Conservation (phyloP, 2,329 filamentous ascomycete species). For the Claviceps sp. region DNA sequence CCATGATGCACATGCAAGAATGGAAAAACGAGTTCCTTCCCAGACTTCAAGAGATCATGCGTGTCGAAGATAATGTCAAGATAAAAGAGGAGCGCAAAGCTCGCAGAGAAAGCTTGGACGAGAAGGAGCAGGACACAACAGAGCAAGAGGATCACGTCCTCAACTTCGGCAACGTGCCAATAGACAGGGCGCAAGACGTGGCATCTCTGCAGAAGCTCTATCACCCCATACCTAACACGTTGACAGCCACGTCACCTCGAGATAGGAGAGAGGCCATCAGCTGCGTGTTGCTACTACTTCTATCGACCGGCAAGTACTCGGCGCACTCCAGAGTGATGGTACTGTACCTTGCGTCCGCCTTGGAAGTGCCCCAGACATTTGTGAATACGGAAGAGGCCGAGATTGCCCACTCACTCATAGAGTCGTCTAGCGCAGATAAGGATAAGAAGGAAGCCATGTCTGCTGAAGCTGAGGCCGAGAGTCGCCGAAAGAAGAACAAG, state of each 20-base stretch:
- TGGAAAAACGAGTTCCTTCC: conserved; percentile 63
- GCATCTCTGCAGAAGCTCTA: conserved; percentile 37
- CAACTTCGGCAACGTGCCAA: conserved; percentile 23
- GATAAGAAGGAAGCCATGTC: conserved; percentile 40
- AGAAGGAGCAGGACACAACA: conserved; percentile 20
- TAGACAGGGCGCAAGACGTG: conserved; percentile 25
- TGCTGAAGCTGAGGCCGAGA: conserved; percentile 63
- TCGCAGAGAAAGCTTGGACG: conserved; percentile 29
- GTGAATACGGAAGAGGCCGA: conserved; percentile 60
- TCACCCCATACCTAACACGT: conserved; percentile 37
- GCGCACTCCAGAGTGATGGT: conserved; percentile 59
- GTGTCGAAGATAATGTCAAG: conserved; percentile 33
- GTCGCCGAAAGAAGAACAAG: conserved; percentile 58
- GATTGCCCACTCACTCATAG: conserved; percentile 61
- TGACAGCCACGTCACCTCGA: conserved; percentile 40
- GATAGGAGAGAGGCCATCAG: conserved; percentile 54
- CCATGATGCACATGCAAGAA: conserved; percentile 58
- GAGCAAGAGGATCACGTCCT: conserved; percentile 26
- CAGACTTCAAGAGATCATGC: conserved; percentile 55
- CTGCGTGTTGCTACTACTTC: conserved; percentile 54
- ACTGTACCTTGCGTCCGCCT: conserved; percentile 52
- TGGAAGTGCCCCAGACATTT: conserved; percentile 47
- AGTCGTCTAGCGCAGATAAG: conserved; percentile 39
- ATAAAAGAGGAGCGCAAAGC: conserved; percentile 33
- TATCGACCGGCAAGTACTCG: conserved; percentile 62